Percentiles rank a stretch among this genome's conserved stretches.
Conservation (phyloP, 441 rosid species). For the Rhodomyrtus psidioides region DNA sequence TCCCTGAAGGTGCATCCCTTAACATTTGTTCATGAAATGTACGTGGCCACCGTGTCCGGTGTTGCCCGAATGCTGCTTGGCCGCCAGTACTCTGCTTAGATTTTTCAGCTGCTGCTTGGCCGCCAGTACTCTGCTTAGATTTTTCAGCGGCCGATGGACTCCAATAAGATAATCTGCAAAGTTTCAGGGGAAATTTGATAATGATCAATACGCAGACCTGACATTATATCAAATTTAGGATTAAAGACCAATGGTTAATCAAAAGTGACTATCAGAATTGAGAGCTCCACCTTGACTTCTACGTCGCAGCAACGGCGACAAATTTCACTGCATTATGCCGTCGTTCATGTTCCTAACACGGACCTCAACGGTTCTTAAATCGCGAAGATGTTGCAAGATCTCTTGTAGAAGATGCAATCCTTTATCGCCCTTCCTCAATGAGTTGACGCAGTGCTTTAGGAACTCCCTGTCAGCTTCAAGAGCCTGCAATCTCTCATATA, state of each 20-base stretch:
- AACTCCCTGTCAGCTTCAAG: conserved; percentile 89
- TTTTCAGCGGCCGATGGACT: neutral
- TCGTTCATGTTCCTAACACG: conserved; percentile 36
- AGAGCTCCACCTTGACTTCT: neutral
- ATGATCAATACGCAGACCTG: neutral
- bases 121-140: too few relatives aligned
- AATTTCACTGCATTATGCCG: conserved; percentile 23
- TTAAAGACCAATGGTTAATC: neutral
- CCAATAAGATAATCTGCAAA: conserved; percentile 17
- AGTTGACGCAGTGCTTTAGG: conserved; percentile 73
- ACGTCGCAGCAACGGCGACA: neutral
- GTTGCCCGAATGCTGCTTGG: neutral
- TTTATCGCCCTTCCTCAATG: conserved; percentile 79
- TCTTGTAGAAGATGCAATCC: conserved; percentile 77
- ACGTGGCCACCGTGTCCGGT: neutral
- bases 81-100: neutral
- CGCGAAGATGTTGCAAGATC: conserved; percentile 77
- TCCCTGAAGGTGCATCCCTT: conserved; percentile 19
- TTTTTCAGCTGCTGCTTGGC: too few relatives aligned
- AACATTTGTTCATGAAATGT: neutral
- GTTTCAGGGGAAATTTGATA: neutral
- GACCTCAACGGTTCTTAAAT: conserved; percentile 51
- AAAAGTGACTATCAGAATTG: neutral
- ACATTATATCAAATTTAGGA: neutral
- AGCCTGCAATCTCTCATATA: conserved; percentile 83